Evolutionary conservation across 768 basidiomycete species (phyloP).

Genomic region (Mycena chlorophos): DNA sequence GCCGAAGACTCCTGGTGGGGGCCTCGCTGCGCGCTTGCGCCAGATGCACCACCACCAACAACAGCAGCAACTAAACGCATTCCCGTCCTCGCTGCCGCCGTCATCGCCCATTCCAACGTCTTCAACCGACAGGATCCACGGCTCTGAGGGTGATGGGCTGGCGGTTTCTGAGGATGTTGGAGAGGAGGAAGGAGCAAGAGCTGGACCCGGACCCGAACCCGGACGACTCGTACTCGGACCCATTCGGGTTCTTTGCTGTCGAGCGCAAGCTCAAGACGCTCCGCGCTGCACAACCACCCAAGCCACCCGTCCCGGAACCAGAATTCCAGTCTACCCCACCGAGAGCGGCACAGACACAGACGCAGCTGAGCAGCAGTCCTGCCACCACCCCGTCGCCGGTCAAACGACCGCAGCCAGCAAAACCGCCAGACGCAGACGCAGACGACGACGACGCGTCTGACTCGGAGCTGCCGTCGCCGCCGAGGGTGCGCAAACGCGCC

Average conservation of each 20-base stretch:
- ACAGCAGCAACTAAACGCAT: background rate
- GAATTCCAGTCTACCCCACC: slow-evolving; percentile 15
- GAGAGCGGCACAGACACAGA: slow-evolving; percentile 33
- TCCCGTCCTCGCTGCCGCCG: slow-evolving; percentile 21
- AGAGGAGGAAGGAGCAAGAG: slow-evolving; percentile 14
- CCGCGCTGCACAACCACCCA: slow-evolving; percentile 30
- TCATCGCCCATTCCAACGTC: slow-evolving; percentile 18
- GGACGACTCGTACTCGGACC: slow-evolving; percentile 41
- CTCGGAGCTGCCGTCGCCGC: slow-evolving; percentile 16
- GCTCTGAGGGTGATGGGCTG: slow-evolving; percentile 7
- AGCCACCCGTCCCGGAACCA: slow-evolving; percentile 22
- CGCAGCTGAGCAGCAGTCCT: slow-evolving; percentile 37
- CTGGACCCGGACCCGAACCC: slow-evolving; percentile 17
- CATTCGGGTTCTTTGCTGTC: slow-evolving; percentile 58
- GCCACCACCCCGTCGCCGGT: slow-evolving; percentile 40
- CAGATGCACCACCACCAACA: slow-evolving; percentile 3
- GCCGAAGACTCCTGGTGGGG: slow-evolving; percentile 15
- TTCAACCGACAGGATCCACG: slow-evolving; percentile 1
- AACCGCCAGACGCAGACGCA: background rate
- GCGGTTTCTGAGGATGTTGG: slow-evolving; percentile 5
- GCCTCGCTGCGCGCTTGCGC: slow-evolving; percentile 15
- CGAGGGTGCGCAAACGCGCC: slow-evolving; percentile 21
- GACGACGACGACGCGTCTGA: slow-evolving; percentile 10
- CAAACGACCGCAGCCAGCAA: slow-evolving; percentile 26
- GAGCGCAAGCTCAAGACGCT: slow-evolving; percentile 51